A percentile compares a stretch with the other conserved stretches of the same genome.
Evolutionary conservation across 2,329 filamentous ascomycete species (phyloP).

Genomic region (Botrytis pseudocinerea): DNA sequence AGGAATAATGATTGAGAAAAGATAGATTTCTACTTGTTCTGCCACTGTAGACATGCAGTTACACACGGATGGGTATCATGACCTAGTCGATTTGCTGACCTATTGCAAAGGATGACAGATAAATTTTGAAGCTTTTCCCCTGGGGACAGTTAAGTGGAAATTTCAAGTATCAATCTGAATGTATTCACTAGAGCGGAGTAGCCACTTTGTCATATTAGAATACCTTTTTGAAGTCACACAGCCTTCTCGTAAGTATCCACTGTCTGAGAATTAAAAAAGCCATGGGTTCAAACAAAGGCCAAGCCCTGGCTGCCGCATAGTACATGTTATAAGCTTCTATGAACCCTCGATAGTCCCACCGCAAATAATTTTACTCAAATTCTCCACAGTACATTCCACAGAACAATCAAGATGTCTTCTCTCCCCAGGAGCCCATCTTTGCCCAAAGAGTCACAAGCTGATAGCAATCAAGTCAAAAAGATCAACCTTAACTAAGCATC

Average conservation of each 20-base stretch:
- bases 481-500: not conserved
- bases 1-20: not conserved
- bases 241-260: not conserved
- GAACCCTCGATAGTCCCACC: not conserved
- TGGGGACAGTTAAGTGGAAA: not conserved
- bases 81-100: not conserved
- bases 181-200: not conserved
- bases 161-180: not conserved
- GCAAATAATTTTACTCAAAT: not conserved
- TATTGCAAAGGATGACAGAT: not conserved
- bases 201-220: not conserved
- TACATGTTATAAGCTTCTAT: not conserved
- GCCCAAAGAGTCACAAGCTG: not conserved
- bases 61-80: accelerated
- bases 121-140: not conserved
- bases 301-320: not conserved
- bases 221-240: not conserved
- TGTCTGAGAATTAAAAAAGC: not conserved
- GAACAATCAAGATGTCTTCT: not conserved
- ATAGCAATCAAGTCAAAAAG: not conserved
- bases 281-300: not conserved
- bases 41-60: not conserved
- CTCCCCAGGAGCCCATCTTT: not conserved
- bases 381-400: not conserved
- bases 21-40: not conserved